A percentile compares a stretch with the other conserved stretches of the same genome.
Evolutionary conservation across 768 basidiomycete species (phyloP).

Genomic region (Macrolepiota albuminosa): DNA sequence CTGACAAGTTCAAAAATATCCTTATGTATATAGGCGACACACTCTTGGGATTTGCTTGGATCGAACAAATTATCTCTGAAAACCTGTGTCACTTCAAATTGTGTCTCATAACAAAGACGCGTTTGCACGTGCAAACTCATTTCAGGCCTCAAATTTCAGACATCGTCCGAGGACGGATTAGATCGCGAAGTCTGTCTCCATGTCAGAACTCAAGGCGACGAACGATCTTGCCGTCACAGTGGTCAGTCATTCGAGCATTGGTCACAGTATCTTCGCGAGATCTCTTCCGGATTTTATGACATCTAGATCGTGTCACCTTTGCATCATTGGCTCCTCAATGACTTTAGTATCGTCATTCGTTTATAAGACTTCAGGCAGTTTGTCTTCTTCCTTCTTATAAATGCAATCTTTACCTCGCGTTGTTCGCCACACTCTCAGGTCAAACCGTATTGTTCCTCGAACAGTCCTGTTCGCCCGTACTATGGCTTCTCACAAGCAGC

Average conservation of each 20-base stretch:
- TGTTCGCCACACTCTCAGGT: background rate
- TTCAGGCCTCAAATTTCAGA: background rate
- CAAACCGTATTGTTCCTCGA: background rate
- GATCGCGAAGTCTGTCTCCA: background rate
- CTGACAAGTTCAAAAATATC: background rate
- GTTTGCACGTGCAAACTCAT: background rate
- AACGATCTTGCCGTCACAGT: background rate
- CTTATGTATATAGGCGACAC: background rate
- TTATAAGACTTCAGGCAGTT: background rate
- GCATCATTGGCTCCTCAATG: background rate
- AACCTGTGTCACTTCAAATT: background rate
- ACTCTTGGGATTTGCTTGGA: background rate
- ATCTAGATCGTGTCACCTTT: background rate
- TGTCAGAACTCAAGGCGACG: background rate
- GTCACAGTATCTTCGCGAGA: background rate
- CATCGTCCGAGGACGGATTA: background rate
- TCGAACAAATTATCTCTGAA: background rate
- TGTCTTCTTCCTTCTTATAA: background rate
- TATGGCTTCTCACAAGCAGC: constrained; percentile 17
- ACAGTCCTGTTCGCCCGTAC: constrained; percentile 1
- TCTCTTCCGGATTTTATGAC: background rate
- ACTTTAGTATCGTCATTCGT: background rate
- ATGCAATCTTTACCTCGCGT: background rate
- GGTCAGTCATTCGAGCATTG: background rate
- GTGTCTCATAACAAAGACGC: background rate